A percentile compares a stretch with the other conserved stretches of the same genome.
phyloP scores from a whole-genome alignment of 768 basidiomycete species.

The Naganishia onofrii region DNA sequence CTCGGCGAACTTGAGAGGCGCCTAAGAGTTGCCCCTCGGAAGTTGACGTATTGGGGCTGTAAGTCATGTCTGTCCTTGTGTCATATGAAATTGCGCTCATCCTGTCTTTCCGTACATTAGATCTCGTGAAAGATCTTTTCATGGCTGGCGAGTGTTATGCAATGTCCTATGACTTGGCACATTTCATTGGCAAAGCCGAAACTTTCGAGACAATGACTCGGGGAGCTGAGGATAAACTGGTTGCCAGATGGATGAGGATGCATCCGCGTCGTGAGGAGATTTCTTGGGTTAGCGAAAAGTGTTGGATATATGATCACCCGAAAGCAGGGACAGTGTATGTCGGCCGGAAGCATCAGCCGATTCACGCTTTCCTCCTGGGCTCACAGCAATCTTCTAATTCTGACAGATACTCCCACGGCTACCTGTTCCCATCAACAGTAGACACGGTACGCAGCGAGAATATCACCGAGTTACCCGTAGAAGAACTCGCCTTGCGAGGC shows the following conservation, averaged over 20 bases:
- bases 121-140: slow-evolving; percentile 80
- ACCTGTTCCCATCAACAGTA: slow-evolving; percentile 85
- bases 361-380: slow-evolving; percentile 18
- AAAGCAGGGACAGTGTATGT: slow-evolving; percentile 86
- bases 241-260: slow-evolving; percentile 79
- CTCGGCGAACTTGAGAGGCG: slow-evolving; percentile 90
- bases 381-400: neutral
- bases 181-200: slow-evolving; percentile 77
- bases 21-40: slow-evolving; percentile 71
- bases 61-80: slow-evolving; percentile 31
- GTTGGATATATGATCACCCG: slow-evolving; percentile 98
- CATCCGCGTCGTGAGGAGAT: slow-evolving; percentile 71
- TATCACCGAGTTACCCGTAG: slow-evolving; percentile 47
- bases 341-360: neutral
- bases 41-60: slow-evolving; percentile 53
- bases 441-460: slow-evolving; percentile 62
- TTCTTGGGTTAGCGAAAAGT: slow-evolving; percentile 85
- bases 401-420: slow-evolving; percentile 86
- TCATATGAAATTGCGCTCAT: neutral
- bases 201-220: slow-evolving; percentile 64
- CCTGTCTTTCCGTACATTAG: slow-evolving; percentile 27
- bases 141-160: slow-evolving; percentile 96
- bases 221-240: slow-evolving; percentile 88
- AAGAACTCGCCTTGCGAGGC: slow-evolving; percentile 45
- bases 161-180: slow-evolving; percentile 79